Base-by-base conservation (phyloP, 768 basidiomycete species). In the Cantharellus cinnabarinus region DNA sequence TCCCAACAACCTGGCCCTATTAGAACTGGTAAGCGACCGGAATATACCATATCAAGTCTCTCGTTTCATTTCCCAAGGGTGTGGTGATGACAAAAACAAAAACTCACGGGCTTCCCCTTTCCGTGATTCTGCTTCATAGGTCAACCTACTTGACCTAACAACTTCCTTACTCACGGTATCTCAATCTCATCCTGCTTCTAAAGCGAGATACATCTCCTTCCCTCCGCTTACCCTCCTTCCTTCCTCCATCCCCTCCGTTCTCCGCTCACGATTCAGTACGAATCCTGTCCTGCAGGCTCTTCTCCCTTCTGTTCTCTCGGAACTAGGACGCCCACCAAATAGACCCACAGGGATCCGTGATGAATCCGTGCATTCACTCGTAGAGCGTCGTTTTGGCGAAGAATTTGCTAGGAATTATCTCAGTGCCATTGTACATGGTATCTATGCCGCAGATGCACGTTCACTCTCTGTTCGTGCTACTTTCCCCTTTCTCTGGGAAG, bases 361-460 rank as follows among this genome's bases (percentile, higher is more conserved):
- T 68, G 90, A 95, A 65, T 82, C 81, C 0, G 74, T 98, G 4
- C 82, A 97, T 62, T 69, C 78, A 0, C 86, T 98, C 63, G 67
- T 97, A 59, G 67, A 77, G 0, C 75, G 87, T 7, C 74, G 88
- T 34, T 85, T 95, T 59, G 87, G 89, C 0, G 67, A 74, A 3
- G 69, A 74, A 2, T 78, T 93, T 64, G 89, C 93, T 1, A 76
- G 80, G 14, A 75, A 77, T 2, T 75, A 97, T 58, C 80, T 85
- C 48, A 88, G 76, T 41, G 83, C 93, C 0, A 72, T 95, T 60
- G 79, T 90, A 0, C 93, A 95, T 65, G 94, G 94, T 0, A 85
- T 98, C 59, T 97, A 97, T 67, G 90, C 89, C 1, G 79, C 89
- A 0, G 89, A 94, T 65, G 78, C 90, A 2, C 72, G 85, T 2